A percentile compares a stretch with the other conserved stretches of the same genome.
These are phyloP conservation scores for Fusarium camptoceras DNA, from an alignment of 2,329 filamentous ascomycete genomes.

Conservation along the genomic window DNA sequence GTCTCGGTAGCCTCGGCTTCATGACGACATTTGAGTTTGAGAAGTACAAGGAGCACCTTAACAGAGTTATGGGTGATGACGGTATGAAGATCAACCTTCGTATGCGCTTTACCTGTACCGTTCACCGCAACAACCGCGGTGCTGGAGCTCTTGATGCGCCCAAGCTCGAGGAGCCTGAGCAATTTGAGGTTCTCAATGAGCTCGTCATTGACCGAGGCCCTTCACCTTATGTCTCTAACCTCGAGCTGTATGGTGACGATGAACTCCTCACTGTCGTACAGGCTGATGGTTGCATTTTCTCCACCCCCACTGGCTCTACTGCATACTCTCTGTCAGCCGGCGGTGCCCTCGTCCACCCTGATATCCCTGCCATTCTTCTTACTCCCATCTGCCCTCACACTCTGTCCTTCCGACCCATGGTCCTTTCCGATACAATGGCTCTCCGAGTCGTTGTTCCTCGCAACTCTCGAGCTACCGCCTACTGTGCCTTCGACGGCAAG, in stretches of 20 bases:
- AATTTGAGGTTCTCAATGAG: constrained; percentile 98
- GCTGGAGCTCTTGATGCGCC: constrained; percentile 57
- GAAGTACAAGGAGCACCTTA: constrained; percentile 86
- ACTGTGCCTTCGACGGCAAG: constrained; percentile 98
- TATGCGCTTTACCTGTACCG: constrained; percentile 99
- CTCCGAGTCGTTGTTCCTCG: constrained; percentile 88
- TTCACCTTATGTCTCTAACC: constrained; percentile 94
- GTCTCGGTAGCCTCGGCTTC: constrained; percentile 87
- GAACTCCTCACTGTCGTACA: constrained; percentile 95
- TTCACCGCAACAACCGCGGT: constrained; percentile 76
- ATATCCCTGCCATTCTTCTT: constrained; percentile 94
- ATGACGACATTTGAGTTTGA: constrained; percentile 89
- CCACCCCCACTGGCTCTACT: constrained; percentile 92
- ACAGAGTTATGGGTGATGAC: constrained; percentile 89
- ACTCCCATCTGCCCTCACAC: constrained; percentile 99
- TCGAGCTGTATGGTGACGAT: constrained; percentile 95
- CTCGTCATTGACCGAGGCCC: constrained; percentile 97
- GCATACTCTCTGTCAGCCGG: constrained; percentile 97
- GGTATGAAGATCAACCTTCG: constrained; percentile 98
- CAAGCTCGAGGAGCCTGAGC: constrained; percentile 87
- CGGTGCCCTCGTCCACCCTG: constrained; percentile 93
- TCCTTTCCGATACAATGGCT: constrained; percentile 93
- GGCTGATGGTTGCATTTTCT: constrained; percentile 97
- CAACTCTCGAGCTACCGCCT: constrained; percentile 89
- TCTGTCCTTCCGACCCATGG: constrained; percentile 96